Evolutionary conservation across 768 basidiomycete species (phyloP), one percentile per base, ranked within the genome.

Genomic region (Lactarius hengduanensis): DNA sequence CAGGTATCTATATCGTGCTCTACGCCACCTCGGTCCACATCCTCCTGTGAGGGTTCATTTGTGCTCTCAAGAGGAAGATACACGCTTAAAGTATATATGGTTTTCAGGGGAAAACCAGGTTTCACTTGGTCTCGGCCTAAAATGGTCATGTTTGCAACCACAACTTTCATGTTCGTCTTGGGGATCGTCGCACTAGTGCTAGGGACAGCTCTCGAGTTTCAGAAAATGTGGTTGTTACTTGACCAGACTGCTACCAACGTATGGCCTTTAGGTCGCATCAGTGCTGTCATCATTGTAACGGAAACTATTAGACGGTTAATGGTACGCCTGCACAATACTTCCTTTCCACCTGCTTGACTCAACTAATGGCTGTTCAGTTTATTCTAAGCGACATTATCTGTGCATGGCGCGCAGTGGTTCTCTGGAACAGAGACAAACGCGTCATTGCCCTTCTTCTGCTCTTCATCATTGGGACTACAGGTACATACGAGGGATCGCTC

Each of bases 371-470:
- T 40, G 6, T 15, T 5, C 36, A 36, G 38, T 38, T 22, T 50
- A 50, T 50, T 58, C 18, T 34, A 0, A 58, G 57, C 36, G 57
- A 58, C 40, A 10, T 40, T n/a, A 26, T 58, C n/a, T 40, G 57
- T 5, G 36, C 36, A 3, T 58, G 57, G 36, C 57, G 57, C 6
- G 57, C 57, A 0, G 57, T 22, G 11, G 57, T 58, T n/a, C 18
- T 58, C n/a, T 58, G 36, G 57, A 40, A 58, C 57, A 36, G 6
- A 38, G 36, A 58, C 38, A 58, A 40, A 26, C 57, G 57, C 20
- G 11, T 58, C 2, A 11, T 58, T 2, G n/a, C 57, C 1, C 11
- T 58, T 15, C 57, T 58, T 26, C 32, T 40, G 6, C n/a, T 40
- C n/a, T 2, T 34, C 57, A 16, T 58, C 36, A 36, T 58, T 13